phyloP scores from a whole-genome alignment of 768 basidiomycete genomes.

The Rhodotorula taiwanensis region DNA sequence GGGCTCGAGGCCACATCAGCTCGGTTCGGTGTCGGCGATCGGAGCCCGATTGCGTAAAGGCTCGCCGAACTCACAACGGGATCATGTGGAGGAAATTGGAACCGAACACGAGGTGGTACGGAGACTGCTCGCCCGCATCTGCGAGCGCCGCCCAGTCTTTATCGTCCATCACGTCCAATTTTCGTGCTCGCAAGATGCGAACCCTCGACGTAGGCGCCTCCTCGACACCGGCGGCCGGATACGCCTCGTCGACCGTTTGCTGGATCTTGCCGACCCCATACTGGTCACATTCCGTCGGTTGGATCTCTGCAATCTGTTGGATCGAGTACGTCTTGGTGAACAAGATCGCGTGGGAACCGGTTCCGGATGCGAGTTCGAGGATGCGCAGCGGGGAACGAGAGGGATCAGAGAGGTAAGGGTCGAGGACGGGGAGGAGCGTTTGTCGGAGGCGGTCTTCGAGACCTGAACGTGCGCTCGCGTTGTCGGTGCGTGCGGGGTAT shows the following conservation, averaged over 20 bases:
- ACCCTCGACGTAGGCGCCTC: no score
- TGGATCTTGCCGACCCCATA: slow-evolving; percentile 1
- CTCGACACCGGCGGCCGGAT: no score
- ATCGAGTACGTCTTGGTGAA: slow-evolving; percentile 8
- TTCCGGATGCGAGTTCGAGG: slow-evolving; percentile 22
- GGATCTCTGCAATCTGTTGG: not conserved
- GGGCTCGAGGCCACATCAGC: not conserved
- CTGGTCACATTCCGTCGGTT: slow-evolving; percentile 25
- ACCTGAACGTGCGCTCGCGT: no score
- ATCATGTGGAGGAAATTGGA: slow-evolving; percentile 31
- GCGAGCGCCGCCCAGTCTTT: slow-evolving; percentile 1
- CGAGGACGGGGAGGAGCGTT: slow-evolving; percentile 20
- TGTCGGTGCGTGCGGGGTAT: no score
- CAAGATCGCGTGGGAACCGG: slow-evolving; percentile 8
- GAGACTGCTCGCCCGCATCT: not conserved
- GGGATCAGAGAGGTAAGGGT: not conserved
- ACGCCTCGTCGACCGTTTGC: not conserved
- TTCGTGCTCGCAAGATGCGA: not conserved
- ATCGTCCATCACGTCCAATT: slow-evolving; percentile 13
- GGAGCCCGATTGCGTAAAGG: not conserved
- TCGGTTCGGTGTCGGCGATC: no score
- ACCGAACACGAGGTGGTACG: slow-evolving; percentile 15
- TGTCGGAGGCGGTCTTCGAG: slow-evolving; percentile 7
- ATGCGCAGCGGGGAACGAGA: not conserved
- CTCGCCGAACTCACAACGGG: slow-evolving; percentile 22